Base-by-base conservation (phyloP, 208 protist genomes). In the Lotmaria passim region DNA sequence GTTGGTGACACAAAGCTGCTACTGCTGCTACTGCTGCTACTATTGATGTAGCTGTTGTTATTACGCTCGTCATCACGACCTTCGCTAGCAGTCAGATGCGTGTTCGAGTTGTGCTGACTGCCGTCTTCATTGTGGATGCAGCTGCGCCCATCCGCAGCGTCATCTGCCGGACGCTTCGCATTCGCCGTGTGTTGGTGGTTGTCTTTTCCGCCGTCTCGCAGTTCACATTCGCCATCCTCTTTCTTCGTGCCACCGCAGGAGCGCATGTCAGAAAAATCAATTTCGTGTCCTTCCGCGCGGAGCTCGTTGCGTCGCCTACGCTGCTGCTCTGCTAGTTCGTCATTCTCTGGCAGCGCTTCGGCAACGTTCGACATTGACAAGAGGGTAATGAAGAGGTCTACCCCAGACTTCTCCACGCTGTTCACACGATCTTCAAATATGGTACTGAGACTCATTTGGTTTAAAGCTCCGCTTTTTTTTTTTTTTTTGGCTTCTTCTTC, bases 381-480 rank as follows among this genome's bases (percentile, higher is more conserved):
- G 30, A 65, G 31, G n/a, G 55, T 31, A n/a, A 65, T 41, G 19
- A 24, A 17, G n/a, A 65, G 59, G 6, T 14, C 59, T 0, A 21
- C 0, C 30, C 59, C 59, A 4, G 59, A 33, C 30, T 65, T 46
- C 21, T 43, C 30, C 31, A 65, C 59, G 0, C 55, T 46, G 21
- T 43, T 41, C 19, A 65, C 59, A 31, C 59, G 59, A 4, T 65
- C 30, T 43, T 65, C 44, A 19, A 65, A 65, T 30, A 65, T 43
- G 26, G 52, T 46, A 6, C 19, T n/a, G 15, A 65, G 30, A 41
- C 44, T 65, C 46, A 65, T 65, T 5, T n/a, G n/a, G n/a, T n/a
- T n/a, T n/a, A n/a, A n/a, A n/a, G n/a, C n/a, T n/a, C n/a, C n/a
- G n/a, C n/a, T n/a, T n/a, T n/a, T n/a, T n/a, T n/a, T n/a, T n/a